These are phyloP conservation scores for Microdochium nivale DNA, from an alignment of 2,329 filamentous ascomycete genomes.

Conservation along the genomic window DNA sequence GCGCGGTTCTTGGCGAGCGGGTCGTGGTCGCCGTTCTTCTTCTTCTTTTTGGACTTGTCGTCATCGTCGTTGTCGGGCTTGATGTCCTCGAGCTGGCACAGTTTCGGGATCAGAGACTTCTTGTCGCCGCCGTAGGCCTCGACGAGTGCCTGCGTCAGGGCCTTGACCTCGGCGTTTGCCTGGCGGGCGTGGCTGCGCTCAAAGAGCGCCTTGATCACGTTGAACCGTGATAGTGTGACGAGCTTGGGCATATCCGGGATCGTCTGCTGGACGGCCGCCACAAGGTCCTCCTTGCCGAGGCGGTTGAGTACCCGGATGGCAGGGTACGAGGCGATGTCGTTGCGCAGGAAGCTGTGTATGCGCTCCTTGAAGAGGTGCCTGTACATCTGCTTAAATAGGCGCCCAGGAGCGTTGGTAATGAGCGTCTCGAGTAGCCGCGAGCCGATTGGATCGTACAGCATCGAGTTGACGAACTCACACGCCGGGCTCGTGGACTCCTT, in stretches of 20 bases:
- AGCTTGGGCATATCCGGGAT: slow-evolving; percentile 64
- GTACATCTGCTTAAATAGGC: slow-evolving; percentile 84
- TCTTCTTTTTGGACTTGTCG: slow-evolving; percentile 17
- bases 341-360: slow-evolving; percentile 73
- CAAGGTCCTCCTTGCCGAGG: slow-evolving; percentile 77
- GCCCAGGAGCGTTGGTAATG: slow-evolving; percentile 71
- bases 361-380: slow-evolving; percentile 70
- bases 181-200: slow-evolving; percentile 71
- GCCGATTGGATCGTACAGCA: slow-evolving; percentile 85
- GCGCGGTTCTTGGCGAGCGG: slow-evolving; percentile 46
- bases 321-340: slow-evolving; percentile 84
- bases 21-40: slow-evolving; percentile 25
- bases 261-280: slow-evolving; percentile 63
- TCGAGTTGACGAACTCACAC: slow-evolving; percentile 68
- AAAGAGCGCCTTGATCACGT: slow-evolving; percentile 72
- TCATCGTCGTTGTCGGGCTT: slow-evolving; percentile 11
- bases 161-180: slow-evolving; percentile 40
- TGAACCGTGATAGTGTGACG: slow-evolving; percentile 66
- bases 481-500: slow-evolving; percentile 65
- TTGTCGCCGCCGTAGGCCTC: slow-evolving; percentile 38
- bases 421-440: slow-evolving; percentile 86
- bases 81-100: slow-evolving; percentile 35
- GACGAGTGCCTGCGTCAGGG: slow-evolving; percentile 37
- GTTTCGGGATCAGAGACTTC: slow-evolving; percentile 37
- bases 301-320: slow-evolving; percentile 76